Conservation (phyloP, 2,329 filamentous ascomycete species). For the Rhynchosporium secalis region DNA sequence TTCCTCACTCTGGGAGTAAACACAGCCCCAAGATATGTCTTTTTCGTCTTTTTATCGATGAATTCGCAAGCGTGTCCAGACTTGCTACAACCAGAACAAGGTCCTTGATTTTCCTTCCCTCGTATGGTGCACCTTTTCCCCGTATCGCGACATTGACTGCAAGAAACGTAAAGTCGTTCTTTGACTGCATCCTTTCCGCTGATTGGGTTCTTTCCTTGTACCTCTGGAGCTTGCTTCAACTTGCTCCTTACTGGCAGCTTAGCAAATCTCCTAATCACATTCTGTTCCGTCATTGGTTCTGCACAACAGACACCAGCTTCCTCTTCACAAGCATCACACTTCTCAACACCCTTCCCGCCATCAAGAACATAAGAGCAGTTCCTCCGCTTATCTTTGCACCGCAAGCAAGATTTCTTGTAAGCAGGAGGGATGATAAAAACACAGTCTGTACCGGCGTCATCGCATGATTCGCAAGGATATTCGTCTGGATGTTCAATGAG, state of each 20-base stretch:
- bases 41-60: neutral
- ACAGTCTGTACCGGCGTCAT: constrained; percentile 29
- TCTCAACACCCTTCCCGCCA: constrained; percentile 25
- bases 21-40: neutral
- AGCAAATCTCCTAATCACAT: constrained; percentile 3
- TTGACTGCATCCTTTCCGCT: neutral
- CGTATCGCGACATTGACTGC: constrained; percentile 29
- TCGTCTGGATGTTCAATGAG: constrained; percentile 28
- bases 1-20: neutral
- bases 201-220: neutral
- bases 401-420: constrained; percentile 29
- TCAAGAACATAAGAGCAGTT: constrained; percentile 29
- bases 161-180: constrained; percentile 22
- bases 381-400: constrained; percentile 28
- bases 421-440: constrained; percentile 31
- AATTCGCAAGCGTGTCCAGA: constrained; percentile 26
- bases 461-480: constrained; percentile 35
- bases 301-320: constrained; percentile 27
- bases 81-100: constrained; percentile 28
- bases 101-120: constrained; percentile 24
- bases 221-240: neutral
- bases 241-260: neutral
- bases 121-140: constrained; percentile 23
- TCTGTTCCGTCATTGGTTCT: constrained; percentile 17
- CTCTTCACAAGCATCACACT: constrained; percentile 30